phyloP scores from a whole-genome alignment of 2,329 filamentous ascomycete species.

The Emmonsiellopsis sp. region DNA sequence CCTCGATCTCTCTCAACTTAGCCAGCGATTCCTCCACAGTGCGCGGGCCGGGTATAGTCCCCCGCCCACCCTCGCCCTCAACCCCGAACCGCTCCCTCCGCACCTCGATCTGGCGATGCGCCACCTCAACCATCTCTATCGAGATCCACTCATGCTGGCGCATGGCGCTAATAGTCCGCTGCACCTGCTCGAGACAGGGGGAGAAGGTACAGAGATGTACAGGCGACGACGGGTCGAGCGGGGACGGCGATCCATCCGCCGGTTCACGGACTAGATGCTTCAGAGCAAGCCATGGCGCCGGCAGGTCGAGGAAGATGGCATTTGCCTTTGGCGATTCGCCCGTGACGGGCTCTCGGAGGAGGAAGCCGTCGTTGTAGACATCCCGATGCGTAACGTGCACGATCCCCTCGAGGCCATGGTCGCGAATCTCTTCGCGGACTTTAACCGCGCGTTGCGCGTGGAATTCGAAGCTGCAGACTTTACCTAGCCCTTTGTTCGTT shows the following conservation, averaged over 20 bases:
- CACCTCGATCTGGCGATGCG: slow-evolving; percentile 69
- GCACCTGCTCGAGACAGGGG: slow-evolving; percentile 94
- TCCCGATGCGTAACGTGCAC: slow-evolving; percentile 40
- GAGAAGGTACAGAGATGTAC: slow-evolving; percentile 88
- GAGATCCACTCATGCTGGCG: slow-evolving; percentile 78
- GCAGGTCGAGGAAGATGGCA: slow-evolving; percentile 42
- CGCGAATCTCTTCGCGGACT: slow-evolving; percentile 32
- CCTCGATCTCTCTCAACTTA: slow-evolving; percentile 64
- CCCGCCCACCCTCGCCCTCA: slow-evolving; percentile 57
- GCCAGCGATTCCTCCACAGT: slow-evolving; percentile 71
- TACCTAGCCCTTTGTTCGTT: slow-evolving; percentile 28
- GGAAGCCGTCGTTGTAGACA: slow-evolving; percentile 41
- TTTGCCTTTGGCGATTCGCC: slow-evolving; percentile 34
- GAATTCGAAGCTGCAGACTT: slow-evolving; percentile 43
- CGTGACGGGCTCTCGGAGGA: slow-evolving; percentile 25
- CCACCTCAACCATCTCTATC: slow-evolving; percentile 87
- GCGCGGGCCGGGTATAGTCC: slow-evolving; percentile 54
- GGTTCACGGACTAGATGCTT: slow-evolving; percentile 36
- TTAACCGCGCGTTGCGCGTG: slow-evolving; percentile 35
- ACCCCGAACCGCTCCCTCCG: slow-evolving; percentile 71
- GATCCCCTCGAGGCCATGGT: slow-evolving; percentile 35
- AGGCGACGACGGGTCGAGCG: slow-evolving; percentile 61
- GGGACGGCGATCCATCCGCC: slow-evolving; percentile 28
- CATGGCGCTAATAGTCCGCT: slow-evolving; percentile 70
- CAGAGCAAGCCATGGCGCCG: slow-evolving; percentile 41